Percentiles rank a stretch among this genome's conserved stretches.
These are phyloP conservation scores for Aquilaria sinensis DNA, from an alignment of 345 rosid genomes.

Conservation along the genomic window DNA sequence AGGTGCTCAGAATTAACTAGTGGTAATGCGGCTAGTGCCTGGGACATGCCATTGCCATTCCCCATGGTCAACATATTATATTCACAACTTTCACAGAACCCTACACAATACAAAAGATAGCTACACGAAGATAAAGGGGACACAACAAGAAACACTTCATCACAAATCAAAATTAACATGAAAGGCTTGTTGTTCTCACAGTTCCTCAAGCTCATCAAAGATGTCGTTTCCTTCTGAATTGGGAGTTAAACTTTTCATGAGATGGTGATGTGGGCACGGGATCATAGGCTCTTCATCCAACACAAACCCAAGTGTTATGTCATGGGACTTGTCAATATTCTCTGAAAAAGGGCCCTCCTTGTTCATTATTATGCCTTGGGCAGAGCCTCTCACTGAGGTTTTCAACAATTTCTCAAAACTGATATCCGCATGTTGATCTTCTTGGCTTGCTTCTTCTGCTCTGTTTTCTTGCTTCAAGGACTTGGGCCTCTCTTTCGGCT, in stretches of 20 bases:
- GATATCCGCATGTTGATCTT: constrained; percentile 3
- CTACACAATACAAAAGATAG: no score
- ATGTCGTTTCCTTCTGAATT: constrained; percentile 46
- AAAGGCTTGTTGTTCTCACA: constrained; percentile 20
- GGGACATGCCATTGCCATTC: no score
- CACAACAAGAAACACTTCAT: constrained; percentile 54
- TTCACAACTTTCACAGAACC: no score
- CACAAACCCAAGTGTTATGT: constrained; percentile 18
- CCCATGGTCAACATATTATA: no score
- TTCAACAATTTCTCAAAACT: no score
- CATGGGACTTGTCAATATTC: constrained; percentile 1
- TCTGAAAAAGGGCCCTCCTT: constrained; percentile 25
- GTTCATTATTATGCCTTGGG: constrained; percentile 25
- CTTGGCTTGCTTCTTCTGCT: constrained; percentile 11
- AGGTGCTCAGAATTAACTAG: no score
- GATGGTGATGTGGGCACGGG: constrained; percentile 16
- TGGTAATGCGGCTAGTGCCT: no score
- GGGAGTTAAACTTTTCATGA: constrained; percentile 20
- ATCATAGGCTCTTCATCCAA: constrained; percentile 38
- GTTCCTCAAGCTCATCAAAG: constrained; percentile 75
- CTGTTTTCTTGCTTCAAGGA: constrained; percentile 15
- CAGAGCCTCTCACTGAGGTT: constrained; percentile 11
- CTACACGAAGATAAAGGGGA: constrained; percentile 34
- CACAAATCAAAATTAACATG: constrained; percentile 20
- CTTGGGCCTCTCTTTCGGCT: constrained; percentile 10